Evolutionary conservation across 345 rosid genomes (phyloP), one percentile per base, ranked within the genome.

Genomic region (Salix viminalis): DNA sequence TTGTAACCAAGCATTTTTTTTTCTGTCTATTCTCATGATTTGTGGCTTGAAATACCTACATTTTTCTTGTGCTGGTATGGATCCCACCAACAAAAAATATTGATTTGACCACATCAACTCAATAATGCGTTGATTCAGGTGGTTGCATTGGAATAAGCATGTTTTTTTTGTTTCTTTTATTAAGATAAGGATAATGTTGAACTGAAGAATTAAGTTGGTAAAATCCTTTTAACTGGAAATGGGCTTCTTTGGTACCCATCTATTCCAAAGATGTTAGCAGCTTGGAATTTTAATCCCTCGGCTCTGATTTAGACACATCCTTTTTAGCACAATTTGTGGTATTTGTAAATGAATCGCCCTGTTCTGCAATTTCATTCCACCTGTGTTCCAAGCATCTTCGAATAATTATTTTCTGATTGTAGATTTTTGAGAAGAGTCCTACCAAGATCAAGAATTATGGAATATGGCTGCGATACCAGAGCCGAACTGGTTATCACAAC

Each of bases 381-480:
- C 37, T 16, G 58, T 52, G 58, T 18, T 52, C 21, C 58, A 52
- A 6, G 24, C 61, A 54, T 54, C 61, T 54, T 56, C 61, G 7
- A n/a, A 56, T 56, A 7, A 56, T 56, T 56, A n/a, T 56, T 56
- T n/a, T 56, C 26, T 56, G 24, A 2, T 56, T 56, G 71, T 74
- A 89, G 90, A 89, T 89, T 70, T 89, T 83, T 67, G 92, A 89
- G 89, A 89, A 87, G 83, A 86, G 82, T 69, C 92, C 92, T 30
- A 89, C 90, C 15, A 89, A 24, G 73, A 87, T 89, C 67, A 85
- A 89, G 81, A 89, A 89, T 70, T 89, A 61, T 26, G 91, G 91
- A 6, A 86, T 87, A 69, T 89, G 92, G 92, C 79, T 88, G 24
- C 79, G 88, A 18, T 89, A 89, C 75, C 91, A 88, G 75, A 89